These are phyloP conservation scores for Mortierella sp. DNA, from an alignment of 371 early-diverging fungal species.

Conservation along the genomic window DNA sequence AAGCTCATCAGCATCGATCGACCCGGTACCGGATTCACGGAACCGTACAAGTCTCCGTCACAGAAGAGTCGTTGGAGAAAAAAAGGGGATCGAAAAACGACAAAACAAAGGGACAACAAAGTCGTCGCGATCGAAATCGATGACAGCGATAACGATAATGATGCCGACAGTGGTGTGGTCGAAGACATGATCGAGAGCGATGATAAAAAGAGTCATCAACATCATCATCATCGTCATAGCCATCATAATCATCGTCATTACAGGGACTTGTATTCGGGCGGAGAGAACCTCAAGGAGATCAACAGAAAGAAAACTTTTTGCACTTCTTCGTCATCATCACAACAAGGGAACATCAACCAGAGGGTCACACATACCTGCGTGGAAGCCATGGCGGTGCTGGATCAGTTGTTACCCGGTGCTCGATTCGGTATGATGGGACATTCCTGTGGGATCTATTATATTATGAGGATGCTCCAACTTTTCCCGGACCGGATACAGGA, in stretches of 20 bases:
- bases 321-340: too few species aligned
- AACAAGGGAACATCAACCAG: constrained; percentile 15
- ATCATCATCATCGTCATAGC: not conserved
- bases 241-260: too few species aligned
- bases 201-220: not conserved
- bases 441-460: constrained; percentile 49
- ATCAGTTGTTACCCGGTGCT: constrained; percentile 30
- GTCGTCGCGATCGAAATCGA: not conserved
- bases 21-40: constrained; percentile 45
- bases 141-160: not conserved
- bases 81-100: constrained; percentile 2
- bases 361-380: constrained; percentile 34
- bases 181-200: not conserved
- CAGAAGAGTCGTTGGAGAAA: constrained; percentile 3
- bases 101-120: not conserved
- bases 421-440: constrained; percentile 48
- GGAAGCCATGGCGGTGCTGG: constrained; percentile 34
- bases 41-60: constrained; percentile 21
- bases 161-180: not conserved
- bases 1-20: constrained; percentile 42
- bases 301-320: not conserved
- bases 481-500: constrained; percentile 27
- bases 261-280: too few species aligned
- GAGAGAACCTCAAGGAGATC: not conserved
- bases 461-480: constrained; percentile 39